Base-by-base conservation (phyloP, 1,284 basidiomycete genomes). In the Melanopsichium pennsylvanicum region DNA sequence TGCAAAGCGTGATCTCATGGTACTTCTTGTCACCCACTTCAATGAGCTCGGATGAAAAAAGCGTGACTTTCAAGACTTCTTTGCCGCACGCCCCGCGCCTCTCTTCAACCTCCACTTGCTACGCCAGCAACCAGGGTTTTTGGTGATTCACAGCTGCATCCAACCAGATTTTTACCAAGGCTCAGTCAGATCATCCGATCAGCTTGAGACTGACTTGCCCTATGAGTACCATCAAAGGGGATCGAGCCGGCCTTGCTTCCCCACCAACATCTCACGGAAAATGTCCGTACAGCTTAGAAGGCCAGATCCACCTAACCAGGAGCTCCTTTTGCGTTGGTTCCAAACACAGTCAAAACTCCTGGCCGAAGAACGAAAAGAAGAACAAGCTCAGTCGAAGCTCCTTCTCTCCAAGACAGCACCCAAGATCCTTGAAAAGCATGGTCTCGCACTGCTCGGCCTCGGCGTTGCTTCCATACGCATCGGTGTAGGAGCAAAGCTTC, bases 401-500 rank as follows among this genome's bases (percentile, higher is more conserved):
- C 82, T 95, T 25, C 85, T 93, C 34, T 89, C 90, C 5, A 92
- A 92, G 60, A 93, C 91, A 76, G 86, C 89, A 5, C 89, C 90
- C 0, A 92, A 88, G 73, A 83, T 94, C 11, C 85, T 97, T 15
- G 93, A 96, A 81, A 88, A 90, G 70, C 89, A 91, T 70, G 93
- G 93, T 1, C 84, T 97, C 5, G 89, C 91, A 2, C 82, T 96
- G 0, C 86, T 87, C 26, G 88, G 88, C 25, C 84, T 97, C 9
- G 88, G 89, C 0, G 84, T 93, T 1, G 84, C 86, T 1, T 85
- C 85, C 18, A 85, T 93, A 21, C 87, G 86, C 40, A 85, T 95
- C 23, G 93, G 93, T 1, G 84, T 96, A 2, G 93, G 93, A 23
- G 93, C 92, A 21, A 95, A 94, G 84, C 92, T 88, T 90, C 83